Conservation (phyloP, 768 basidiomycete species). For the Leccinum aurantiacum region DNA sequence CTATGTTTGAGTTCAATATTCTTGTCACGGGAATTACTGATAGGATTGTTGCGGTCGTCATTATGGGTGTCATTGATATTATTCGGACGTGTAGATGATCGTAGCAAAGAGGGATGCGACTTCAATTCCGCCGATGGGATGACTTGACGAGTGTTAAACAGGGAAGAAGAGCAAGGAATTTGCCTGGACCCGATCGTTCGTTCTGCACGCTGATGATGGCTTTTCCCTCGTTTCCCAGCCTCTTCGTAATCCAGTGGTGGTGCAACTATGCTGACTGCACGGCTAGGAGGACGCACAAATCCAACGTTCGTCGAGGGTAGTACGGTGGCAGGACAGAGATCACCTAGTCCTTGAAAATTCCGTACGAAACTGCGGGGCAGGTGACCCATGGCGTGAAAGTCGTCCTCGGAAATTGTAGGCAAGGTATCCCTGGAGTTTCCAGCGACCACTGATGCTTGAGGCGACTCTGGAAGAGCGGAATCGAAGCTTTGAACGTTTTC, state of each 20-base stretch:
- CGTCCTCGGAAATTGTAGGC: slow-evolving; percentile 36
- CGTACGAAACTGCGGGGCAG: slow-evolving; percentile 6
- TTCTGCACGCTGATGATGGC: slow-evolving; percentile 9
- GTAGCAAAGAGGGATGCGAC: slow-evolving; percentile 13
- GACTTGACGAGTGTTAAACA: slow-evolving; percentile 9
- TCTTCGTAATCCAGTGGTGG: slow-evolving; percentile 26
- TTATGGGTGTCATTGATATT: slow-evolving; percentile 23
- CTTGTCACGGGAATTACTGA: slow-evolving; percentile 18
- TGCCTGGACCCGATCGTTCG: slow-evolving; percentile 8
- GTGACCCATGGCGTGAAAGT: slow-evolving; percentile 33
- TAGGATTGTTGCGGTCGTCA: slow-evolving; percentile 25
- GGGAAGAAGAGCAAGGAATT: neutral
- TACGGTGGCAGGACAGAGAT: neutral
- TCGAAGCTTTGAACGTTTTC: slow-evolving; percentile 10
- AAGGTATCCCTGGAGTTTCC: slow-evolving; percentile 22
- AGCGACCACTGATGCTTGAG: slow-evolving; percentile 1
- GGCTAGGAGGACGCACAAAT: slow-evolving; percentile 27
- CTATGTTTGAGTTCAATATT: slow-evolving; percentile 17
- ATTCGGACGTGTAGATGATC: slow-evolving; percentile 24
- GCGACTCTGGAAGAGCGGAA: slow-evolving; percentile 1
- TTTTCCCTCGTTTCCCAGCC: slow-evolving; percentile 15
- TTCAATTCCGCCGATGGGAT: slow-evolving; percentile 4
- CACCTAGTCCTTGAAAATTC: slow-evolving; percentile 1
- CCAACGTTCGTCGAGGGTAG: neutral
- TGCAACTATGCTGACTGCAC: slow-evolving; percentile 33